Conservation (phyloP, 768 basidiomycete species). For the Panus rudis region DNA sequence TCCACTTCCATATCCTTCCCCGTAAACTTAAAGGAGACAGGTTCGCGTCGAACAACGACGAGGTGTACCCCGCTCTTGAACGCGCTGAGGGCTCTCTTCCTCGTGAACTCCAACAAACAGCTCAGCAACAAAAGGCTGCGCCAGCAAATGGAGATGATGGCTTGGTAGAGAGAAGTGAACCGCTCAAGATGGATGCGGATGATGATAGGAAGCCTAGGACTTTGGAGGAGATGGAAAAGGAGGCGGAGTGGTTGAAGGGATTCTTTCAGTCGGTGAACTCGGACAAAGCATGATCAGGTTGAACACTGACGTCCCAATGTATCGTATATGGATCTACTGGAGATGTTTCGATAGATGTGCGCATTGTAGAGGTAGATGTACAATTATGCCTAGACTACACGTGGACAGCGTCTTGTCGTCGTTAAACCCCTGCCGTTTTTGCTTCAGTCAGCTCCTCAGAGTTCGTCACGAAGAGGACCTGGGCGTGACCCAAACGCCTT, state of each 20-base stretch:
- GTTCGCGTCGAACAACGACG: conserved; percentile 57
- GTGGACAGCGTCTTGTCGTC: too few species aligned
- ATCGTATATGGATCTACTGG: too few species aligned
- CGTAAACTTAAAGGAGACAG: conserved; percentile 63
- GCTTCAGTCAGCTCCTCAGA: too few species aligned
- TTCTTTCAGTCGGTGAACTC: too few species aligned
- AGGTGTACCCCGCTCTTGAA: conserved; percentile 78
- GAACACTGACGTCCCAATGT: too few species aligned
- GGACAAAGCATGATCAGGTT: too few species aligned
- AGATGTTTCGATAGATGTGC: neutral
- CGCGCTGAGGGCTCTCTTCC: conserved; percentile 46
- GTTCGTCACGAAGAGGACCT: too few species aligned
- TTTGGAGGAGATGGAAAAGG: conserved; percentile 47
- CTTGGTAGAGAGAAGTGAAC: conserved; percentile 17
- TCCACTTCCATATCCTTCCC: conserved; percentile 94
- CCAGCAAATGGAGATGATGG: neutral
- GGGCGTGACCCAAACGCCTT: too few species aligned
- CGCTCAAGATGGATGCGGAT: conserved; percentile 35
- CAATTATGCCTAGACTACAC: too few species aligned
- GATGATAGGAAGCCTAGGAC: conserved; percentile 38
- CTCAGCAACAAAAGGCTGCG: neutral
- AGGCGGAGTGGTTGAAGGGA: conserved; percentile 42
- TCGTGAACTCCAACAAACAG: conserved; percentile 25
- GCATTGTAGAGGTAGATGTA: too few species aligned
- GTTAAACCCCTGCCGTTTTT: too few species aligned